A percentile compares a stretch with the other conserved stretches of the same genome.
Evolutionary conservation across 441 rosid species (phyloP).

Genomic region (Croton laevigatus): DNA sequence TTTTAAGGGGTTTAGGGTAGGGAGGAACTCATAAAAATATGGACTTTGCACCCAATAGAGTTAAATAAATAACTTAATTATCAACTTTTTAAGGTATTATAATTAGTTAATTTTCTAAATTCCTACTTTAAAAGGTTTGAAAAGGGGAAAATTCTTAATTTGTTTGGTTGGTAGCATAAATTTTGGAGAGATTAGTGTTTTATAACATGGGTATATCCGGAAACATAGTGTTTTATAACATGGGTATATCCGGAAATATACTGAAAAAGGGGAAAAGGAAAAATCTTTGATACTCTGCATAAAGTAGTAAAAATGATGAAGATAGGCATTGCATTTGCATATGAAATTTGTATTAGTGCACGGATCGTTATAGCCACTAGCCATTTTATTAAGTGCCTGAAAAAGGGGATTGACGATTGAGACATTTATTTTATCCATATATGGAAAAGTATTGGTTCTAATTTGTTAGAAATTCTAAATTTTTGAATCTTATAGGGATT

Average conservation of each 20-base stretch:
- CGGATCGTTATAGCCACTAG: neutral
- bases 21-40: neutral
- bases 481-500: slow-evolving; percentile 42
- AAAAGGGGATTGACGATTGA: neutral
- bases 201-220: too few relatives aligned
- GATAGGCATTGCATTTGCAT: neutral
- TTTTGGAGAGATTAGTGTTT: too few relatives aligned
- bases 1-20: neutral
- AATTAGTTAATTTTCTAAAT: too few relatives aligned
- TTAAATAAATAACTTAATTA: neutral
- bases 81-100: too few relatives aligned
- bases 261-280: too few relatives aligned
- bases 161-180: too few relatives aligned
- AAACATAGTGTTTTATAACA: too few relatives aligned
- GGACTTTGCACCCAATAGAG: neutral
- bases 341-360: slow-evolving; percentile 8
- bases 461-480: neutral
- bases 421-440: neutral
- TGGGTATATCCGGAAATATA: too few relatives aligned
- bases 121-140: neutral
- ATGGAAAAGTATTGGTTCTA: neutral
- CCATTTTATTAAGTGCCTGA: neutral
- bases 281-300: neutral
- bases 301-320: neutral
- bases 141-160: neutral